Evolutionary conservation across 2,329 filamentous ascomycete species (phyloP).

Genomic region (Aspergillus novofumigatus): DNA sequence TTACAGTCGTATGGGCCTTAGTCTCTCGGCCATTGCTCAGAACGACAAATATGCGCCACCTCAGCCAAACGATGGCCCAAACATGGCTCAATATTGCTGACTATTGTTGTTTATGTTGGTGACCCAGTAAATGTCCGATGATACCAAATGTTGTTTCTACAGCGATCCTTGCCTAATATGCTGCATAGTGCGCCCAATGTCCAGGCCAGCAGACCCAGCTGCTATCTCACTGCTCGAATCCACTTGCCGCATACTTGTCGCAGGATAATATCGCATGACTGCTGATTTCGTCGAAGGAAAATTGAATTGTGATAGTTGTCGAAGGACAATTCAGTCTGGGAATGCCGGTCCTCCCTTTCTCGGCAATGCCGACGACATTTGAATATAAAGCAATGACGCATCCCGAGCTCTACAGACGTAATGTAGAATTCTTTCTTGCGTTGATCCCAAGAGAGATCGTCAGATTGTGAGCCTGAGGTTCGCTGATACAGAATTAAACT

Average conservation of each 20-base stretch:
- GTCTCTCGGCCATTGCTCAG: background rate
- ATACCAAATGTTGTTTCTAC: conserved; percentile 2
- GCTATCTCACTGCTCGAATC: conserved; percentile 1
- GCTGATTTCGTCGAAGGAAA: conserved; percentile 2
- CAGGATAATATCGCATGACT: conserved; percentile 3
- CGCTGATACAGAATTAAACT: conserved; percentile 1
- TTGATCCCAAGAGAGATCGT: background rate
- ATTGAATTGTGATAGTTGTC: background rate
- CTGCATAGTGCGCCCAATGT: background rate
- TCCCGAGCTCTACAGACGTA: background rate
- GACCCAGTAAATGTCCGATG: background rate
- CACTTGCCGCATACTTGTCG: background rate
- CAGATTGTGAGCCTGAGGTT: background rate
- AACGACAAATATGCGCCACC: conserved; percentile 8
- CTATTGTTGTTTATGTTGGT: background rate
- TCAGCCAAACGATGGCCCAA: background rate
- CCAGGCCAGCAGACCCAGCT: conserved; percentile 5
- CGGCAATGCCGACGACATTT: background rate
- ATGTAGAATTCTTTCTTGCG: background rate
- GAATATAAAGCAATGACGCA: conserved; percentile 9
- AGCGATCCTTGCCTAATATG: conserved; percentile 5
- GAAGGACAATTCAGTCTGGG: conserved; percentile 2
- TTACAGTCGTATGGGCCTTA: background rate
- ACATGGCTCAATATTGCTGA: background rate
- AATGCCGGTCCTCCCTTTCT: background rate